Percentiles rank a stretch among this genome's conserved stretches.
These are phyloP conservation scores for Astrephomene gubernaculifera DNA, from an alignment of 139 green algal genomes.

Conservation along the genomic window DNA sequence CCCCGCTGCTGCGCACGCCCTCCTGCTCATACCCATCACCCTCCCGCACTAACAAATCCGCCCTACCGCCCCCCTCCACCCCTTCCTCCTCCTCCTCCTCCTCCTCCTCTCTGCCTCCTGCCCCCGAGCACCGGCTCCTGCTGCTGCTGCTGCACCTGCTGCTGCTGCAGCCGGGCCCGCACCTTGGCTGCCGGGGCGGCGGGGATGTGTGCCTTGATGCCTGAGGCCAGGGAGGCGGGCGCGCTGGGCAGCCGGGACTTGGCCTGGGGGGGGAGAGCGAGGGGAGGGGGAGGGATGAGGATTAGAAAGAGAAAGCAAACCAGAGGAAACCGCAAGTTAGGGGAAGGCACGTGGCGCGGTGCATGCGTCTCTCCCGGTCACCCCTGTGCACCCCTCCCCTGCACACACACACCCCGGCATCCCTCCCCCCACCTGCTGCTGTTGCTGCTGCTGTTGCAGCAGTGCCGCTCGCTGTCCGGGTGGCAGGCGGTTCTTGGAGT, in stretches of 20 bases:
- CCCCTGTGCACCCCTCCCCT: not conserved
- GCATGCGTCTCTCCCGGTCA: not conserved
- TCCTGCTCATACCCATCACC: too few relatives aligned
- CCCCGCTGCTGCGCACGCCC: too few relatives aligned
- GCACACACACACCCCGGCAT: not conserved
- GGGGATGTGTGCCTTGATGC: slow-evolving; percentile 39
- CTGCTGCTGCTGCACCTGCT: not conserved
- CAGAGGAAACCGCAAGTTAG: not conserved
- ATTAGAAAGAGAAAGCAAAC: not conserved
- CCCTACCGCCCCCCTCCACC: too few relatives aligned
- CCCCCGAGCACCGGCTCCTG: slow-evolving; percentile 33
- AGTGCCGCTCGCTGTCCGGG: not conserved
- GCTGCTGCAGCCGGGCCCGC: not conserved
- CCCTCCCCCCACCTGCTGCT: not conserved
- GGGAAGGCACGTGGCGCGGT: not conserved
- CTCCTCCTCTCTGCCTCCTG: not conserved
- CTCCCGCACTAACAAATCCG: too few relatives aligned
- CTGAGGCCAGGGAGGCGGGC: not conserved
- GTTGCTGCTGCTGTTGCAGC: not conserved
- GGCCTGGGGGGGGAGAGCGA: not conserved
- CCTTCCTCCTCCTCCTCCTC: not conserved
- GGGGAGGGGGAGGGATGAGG: not conserved
- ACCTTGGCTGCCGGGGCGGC: not conserved
- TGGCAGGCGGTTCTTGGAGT: slow-evolving; percentile 38
- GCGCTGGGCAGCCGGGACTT: not conserved